phyloP scores from a whole-genome alignment of 345 rosid genomes.

The Brassica rapa region DNA sequence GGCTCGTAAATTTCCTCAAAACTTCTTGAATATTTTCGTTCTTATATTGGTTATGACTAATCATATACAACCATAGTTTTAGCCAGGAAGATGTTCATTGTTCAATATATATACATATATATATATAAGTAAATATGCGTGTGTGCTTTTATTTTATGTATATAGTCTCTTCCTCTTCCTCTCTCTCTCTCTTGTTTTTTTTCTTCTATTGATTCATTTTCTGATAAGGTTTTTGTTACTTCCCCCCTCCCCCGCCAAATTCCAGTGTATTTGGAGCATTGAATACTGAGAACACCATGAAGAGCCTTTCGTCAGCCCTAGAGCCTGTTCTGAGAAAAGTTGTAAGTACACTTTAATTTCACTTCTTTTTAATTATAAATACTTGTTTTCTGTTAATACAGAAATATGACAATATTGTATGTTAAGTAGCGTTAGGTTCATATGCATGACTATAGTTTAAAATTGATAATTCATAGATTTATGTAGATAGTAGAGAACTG shows the following conservation, averaged over 20 bases:
- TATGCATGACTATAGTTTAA: neutral
- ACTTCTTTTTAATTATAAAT: neutral
- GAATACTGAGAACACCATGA: conserved; percentile 48
- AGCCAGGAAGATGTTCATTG: neutral
- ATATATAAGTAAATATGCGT: neutral
- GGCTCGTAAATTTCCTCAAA: conserved; percentile 53
- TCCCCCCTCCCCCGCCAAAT: conserved; percentile 10
- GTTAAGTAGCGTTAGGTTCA: conserved; percentile 1
- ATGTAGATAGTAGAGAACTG: neutral
- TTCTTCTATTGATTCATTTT: neutral
- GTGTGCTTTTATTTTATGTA: conserved; percentile 19
- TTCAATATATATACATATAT: neutral
- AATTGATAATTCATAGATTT: neutral
- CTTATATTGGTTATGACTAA: neutral
- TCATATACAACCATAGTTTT: neutral
- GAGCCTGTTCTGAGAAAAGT: conserved; percentile 85
- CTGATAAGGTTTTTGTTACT: neutral
- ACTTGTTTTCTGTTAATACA: neutral
- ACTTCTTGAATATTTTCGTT: neutral
- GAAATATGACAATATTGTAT: neutral
- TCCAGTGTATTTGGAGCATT: conserved; percentile 64
- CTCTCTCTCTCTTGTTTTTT: neutral
- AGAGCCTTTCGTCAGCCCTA: conserved; percentile 54
- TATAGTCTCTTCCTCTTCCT: neutral
- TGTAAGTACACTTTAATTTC: conserved; percentile 47